These are phyloP conservation scores for Sambucus nigra DNA, from an alignment of 129 eudicot genomes.

Conservation along the genomic window DNA sequence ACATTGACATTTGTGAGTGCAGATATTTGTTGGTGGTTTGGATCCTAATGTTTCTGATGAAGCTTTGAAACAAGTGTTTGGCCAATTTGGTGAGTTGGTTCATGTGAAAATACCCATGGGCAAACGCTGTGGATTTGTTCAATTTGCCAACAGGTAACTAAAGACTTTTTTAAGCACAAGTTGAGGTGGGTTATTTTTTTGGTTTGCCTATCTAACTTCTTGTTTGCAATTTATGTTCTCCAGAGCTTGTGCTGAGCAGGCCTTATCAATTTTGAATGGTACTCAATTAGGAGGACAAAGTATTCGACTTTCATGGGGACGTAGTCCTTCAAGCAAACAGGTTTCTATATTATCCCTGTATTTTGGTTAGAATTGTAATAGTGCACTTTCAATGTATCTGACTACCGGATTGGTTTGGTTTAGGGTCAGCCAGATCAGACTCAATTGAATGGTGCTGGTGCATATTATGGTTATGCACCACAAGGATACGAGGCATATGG, in stretches of 20 bases:
- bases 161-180: not conserved
- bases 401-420: not conserved
- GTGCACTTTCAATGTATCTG: not conserved
- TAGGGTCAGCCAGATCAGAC: constrained; percentile 56
- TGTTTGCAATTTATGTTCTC: not conserved
- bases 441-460: constrained; percentile 45
- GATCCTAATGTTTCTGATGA: constrained; percentile 87
- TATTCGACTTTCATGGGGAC: constrained; percentile 93
- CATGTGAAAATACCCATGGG: constrained; percentile 93
- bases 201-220: not conserved
- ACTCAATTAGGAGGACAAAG: constrained; percentile 71
- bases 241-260: constrained; percentile 84
- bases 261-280: constrained; percentile 60
- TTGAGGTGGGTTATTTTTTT: not conserved
- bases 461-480: constrained; percentile 62
- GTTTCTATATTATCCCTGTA: constrained; percentile 12
- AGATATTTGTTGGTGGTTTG: constrained; percentile 98
- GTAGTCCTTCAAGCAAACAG: constrained; percentile 89
- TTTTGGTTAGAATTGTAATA: not conserved
- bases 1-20: constrained; percentile 15
- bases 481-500: constrained; percentile 86
- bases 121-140: constrained; percentile 96
- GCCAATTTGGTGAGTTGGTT: constrained; percentile 76
- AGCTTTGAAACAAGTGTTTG: constrained; percentile 60
- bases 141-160: constrained; percentile 68